Percentiles rank a stretch among this genome's conserved stretches.
Evolutionary conservation across 2,329 filamentous ascomycete species (phyloP).

Genomic region (Trichoderma endophyticum): DNA sequence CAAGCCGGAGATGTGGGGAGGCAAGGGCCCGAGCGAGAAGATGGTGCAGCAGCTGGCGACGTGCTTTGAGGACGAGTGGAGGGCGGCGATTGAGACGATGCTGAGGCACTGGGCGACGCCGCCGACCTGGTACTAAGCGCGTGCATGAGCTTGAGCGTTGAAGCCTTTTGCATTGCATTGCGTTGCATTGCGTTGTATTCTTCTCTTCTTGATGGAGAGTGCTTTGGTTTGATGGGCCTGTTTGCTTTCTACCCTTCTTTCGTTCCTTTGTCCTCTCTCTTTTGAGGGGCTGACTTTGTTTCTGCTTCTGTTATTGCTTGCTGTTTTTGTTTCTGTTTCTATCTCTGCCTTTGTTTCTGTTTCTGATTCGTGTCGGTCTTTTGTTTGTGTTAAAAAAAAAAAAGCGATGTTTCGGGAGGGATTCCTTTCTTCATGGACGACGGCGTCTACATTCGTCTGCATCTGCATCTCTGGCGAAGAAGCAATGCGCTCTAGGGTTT

Average conservation of each 20-base stretch:
- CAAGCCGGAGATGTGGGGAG: constrained; percentile 69
- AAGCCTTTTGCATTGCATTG: not conserved
- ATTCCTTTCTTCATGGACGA: not conserved
- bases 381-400: not conserved
- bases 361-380: not conserved
- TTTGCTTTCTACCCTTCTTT: not conserved
- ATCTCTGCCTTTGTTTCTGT: not conserved
- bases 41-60: constrained; percentile 57
- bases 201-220: not conserved
- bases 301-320: not conserved
- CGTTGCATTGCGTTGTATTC: not conserved
- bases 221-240: not conserved
- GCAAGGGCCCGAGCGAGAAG: constrained; percentile 50
- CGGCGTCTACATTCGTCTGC: not conserved
- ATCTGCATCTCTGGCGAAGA: not conserved
- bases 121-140: constrained; percentile 51
- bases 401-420: not conserved
- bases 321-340: not conserved
- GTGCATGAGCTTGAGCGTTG: not conserved
- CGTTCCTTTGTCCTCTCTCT: not conserved
- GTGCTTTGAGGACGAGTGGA: constrained; percentile 67
- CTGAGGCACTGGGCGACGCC: constrained; percentile 64
- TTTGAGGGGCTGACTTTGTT: not conserved
- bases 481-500: not conserved
- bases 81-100: constrained; percentile 60